These are phyloP conservation scores for Prunus mume DNA, from an alignment of 306 rosid species.

Conservation along the genomic window DNA sequence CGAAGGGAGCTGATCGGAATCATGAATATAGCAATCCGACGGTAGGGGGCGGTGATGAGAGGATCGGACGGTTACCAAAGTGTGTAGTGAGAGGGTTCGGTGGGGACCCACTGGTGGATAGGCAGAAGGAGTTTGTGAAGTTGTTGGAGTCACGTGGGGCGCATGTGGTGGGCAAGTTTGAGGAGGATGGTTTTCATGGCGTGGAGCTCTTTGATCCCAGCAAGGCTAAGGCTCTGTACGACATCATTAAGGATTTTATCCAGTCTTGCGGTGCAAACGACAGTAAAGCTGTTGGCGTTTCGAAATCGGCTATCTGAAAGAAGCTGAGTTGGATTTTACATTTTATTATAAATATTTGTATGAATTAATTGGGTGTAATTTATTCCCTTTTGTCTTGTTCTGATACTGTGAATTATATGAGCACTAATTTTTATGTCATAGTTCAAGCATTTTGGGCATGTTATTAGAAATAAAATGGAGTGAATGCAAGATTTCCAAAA, in stretches of 20 bases:
- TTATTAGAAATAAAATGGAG: too few species aligned
- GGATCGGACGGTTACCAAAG: slow-evolving; percentile 55
- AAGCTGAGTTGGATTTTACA: background rate
- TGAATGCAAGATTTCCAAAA: too few species aligned
- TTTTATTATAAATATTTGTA: too few species aligned
- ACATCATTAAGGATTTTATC: slow-evolving; percentile 27
- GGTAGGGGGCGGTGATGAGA: slow-evolving; percentile 6
- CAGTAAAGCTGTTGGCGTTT: background rate
- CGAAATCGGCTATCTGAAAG: slow-evolving; percentile 23
- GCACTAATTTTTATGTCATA: too few species aligned
- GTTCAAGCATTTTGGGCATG: too few species aligned
- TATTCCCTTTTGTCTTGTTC: too few species aligned
- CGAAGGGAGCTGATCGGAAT: slow-evolving; percentile 54
- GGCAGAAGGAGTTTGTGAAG: slow-evolving; percentile 48
- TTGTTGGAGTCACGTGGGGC: slow-evolving; percentile 53
- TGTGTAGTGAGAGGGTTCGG: slow-evolving; percentile 46
- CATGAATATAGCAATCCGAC: slow-evolving; percentile 66
- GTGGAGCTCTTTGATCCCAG: slow-evolving; percentile 52
- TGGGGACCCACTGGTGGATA: slow-evolving; percentile 68
- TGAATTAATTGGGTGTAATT: too few species aligned
- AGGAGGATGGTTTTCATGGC: slow-evolving; percentile 53
- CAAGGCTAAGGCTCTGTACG: slow-evolving; percentile 29
- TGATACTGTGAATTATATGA: too few species aligned
- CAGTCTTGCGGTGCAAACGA: background rate
- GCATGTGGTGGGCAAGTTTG: slow-evolving; percentile 36